Evolutionary conservation across 169 alveolate genomes (phyloP).

Genomic region (Eimeria acervulina): DNA sequence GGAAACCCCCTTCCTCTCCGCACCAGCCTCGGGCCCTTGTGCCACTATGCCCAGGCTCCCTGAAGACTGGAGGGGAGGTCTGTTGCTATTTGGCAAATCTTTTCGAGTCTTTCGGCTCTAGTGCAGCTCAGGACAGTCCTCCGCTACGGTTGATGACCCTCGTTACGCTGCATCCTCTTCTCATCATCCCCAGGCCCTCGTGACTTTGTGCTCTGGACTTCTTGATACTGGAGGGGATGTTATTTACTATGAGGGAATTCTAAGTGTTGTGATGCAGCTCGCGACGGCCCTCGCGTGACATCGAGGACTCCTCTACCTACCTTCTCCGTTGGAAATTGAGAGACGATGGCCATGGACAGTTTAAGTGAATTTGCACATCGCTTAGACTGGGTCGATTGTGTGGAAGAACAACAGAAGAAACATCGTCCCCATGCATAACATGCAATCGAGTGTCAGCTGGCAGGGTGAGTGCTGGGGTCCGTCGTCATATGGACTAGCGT

Average conservation of each 20-base stretch:
- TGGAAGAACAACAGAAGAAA: neutral
- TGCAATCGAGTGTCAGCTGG: slow-evolving; percentile 4
- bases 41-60: no score
- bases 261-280: neutral
- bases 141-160: no score
- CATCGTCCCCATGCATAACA: neutral
- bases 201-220: neutral
- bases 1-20: neutral
- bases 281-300: neutral
- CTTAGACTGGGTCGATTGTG: neutral
- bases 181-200: neutral
- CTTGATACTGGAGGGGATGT: neutral
- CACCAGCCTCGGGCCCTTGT: no score
- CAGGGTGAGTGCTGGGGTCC: neutral
- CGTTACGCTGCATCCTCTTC: neutral
- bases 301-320: neutral
- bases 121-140: no score
- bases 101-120: no score
- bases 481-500: neutral
- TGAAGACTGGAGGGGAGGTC: no score
- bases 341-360: neutral
- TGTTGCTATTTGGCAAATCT: no score
- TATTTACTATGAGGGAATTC: neutral
- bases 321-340: neutral
- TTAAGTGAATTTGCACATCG: neutral